These are phyloP conservation scores for Chalciporus piperatus DNA, from an alignment of 768 basidiomycete species.

Conservation along the genomic window DNA sequence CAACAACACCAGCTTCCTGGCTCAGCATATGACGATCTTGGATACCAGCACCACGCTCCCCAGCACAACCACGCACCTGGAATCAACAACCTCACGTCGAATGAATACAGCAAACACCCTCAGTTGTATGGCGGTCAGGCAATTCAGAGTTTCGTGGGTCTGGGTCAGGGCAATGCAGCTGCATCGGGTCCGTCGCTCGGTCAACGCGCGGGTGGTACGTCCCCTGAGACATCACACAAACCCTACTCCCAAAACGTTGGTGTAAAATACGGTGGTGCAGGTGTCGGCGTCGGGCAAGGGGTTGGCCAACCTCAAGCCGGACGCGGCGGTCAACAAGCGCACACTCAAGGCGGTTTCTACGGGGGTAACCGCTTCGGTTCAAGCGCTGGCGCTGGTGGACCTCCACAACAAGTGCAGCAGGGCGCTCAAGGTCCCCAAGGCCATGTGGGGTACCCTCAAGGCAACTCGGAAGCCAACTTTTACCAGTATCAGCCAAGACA, in stretches of 20 bases:
- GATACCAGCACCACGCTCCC: constrained; percentile 53
- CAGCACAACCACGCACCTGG: constrained; percentile 54
- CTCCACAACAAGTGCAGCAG: constrained; percentile 47
- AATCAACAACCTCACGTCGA: constrained; percentile 38
- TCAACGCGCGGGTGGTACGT: constrained; percentile 46
- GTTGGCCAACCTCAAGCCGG: constrained; percentile 37
- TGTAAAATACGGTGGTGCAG: constrained; percentile 57
- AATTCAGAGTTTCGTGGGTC: constrained; percentile 71
- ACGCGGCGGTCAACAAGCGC: constrained; percentile 44
- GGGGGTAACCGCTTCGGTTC: constrained; percentile 43
- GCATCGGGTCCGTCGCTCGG: constrained; percentile 46
- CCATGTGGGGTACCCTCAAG: constrained; percentile 50
- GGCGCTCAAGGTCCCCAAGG: constrained; percentile 33
- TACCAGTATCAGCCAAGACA: constrained; percentile 71
- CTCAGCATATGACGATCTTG: constrained; percentile 49
- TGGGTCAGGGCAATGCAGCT: constrained; percentile 42
- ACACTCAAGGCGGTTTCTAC: constrained; percentile 45
- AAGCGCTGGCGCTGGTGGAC: constrained; percentile 40
- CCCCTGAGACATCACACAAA: constrained; percentile 75
- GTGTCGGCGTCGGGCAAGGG: constrained; percentile 39
- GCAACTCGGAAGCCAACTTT: constrained; percentile 61
- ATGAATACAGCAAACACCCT: constrained; percentile 45
- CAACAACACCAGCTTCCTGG: constrained; percentile 52
- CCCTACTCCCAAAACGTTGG: constrained; percentile 55
- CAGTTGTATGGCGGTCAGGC: constrained; percentile 50